Percentiles rank a stretch among this genome's conserved stretches.
Conservation (phyloP, 805 yeast species). For the Grigorovia yakushimaensis region DNA sequence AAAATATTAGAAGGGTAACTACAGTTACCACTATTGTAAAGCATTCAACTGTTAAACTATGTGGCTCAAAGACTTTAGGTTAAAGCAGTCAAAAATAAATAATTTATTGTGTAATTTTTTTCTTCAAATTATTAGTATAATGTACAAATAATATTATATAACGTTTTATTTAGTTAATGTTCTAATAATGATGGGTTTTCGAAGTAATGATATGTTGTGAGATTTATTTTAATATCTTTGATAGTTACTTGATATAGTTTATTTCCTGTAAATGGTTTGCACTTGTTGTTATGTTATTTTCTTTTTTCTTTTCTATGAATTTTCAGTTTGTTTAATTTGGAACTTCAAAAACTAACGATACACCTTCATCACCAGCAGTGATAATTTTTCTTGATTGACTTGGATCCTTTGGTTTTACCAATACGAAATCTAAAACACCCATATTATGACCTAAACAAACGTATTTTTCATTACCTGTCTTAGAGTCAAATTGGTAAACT, state of each 20-base stretch:
- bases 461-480: conserved; percentile 71
- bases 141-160: background rate
- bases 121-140: background rate
- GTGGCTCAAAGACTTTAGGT: background rate
- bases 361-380: conserved; percentile 97
- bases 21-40: background rate
- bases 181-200: background rate
- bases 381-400: conserved; percentile 41
- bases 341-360: conserved; percentile 58
- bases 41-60: background rate
- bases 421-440: conserved; percentile 83
- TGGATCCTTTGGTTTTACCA: conserved; percentile 37
- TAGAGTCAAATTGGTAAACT: conserved; percentile 78
- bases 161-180: background rate
- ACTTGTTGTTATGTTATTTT: background rate
- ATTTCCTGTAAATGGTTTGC: too few species aligned
- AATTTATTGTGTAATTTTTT: background rate
- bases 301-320: background rate
- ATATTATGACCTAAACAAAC: conserved; percentile 86
- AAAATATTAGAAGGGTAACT: background rate
- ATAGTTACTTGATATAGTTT: too few species aligned
- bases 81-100: background rate
- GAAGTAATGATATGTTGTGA: too few species aligned
- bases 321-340: conserved; percentile 15
- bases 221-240: too few species aligned